Evolutionary conservation across 495 filamentous ascomycete genomes (phyloP).

Genomic region (Xylaria intraflava): DNA sequence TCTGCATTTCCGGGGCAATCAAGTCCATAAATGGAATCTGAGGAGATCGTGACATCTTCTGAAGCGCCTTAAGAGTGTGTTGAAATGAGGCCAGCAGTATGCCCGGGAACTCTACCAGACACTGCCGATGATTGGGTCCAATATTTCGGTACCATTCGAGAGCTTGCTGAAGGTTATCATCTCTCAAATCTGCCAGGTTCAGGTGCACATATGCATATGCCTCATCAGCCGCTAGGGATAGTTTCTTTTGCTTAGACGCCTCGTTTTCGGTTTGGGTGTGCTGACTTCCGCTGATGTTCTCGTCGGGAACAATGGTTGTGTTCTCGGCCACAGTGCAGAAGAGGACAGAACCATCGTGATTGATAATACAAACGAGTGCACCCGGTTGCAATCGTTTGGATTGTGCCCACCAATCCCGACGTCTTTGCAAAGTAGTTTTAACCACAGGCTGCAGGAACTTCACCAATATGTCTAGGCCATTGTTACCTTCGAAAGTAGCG

Average conservation of each 20-base stretch:
- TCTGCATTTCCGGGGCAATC: slow-evolving; percentile 38
- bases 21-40: slow-evolving; percentile 56
- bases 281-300: neutral
- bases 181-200: slow-evolving; percentile 23
- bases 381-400: slow-evolving; percentile 51
- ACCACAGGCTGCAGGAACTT: slow-evolving; percentile 50
- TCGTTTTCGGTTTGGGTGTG: neutral
- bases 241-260: neutral
- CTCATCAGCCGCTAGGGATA: slow-evolving; percentile 23
- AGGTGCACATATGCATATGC: slow-evolving; percentile 21
- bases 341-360: slow-evolving; percentile 36
- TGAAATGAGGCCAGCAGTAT: slow-evolving; percentile 62
- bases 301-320: slow-evolving; percentile 16
- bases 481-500: slow-evolving; percentile 38
- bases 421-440: slow-evolving; percentile 22
- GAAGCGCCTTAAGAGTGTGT: slow-evolving; percentile 58
- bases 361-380: slow-evolving; percentile 54
- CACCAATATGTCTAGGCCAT: slow-evolving; percentile 50
- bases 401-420: slow-evolving; percentile 55
- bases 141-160: slow-evolving; percentile 22
- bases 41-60: slow-evolving; percentile 45
- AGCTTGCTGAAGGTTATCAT: slow-evolving; percentile 25
- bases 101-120: slow-evolving; percentile 64
- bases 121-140: slow-evolving; percentile 19
- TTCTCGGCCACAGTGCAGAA: slow-evolving; percentile 51